These are phyloP conservation scores for Erysiphe pulchra DNA, from an alignment of 2,329 filamentous ascomycete species.

Conservation along the genomic window DNA sequence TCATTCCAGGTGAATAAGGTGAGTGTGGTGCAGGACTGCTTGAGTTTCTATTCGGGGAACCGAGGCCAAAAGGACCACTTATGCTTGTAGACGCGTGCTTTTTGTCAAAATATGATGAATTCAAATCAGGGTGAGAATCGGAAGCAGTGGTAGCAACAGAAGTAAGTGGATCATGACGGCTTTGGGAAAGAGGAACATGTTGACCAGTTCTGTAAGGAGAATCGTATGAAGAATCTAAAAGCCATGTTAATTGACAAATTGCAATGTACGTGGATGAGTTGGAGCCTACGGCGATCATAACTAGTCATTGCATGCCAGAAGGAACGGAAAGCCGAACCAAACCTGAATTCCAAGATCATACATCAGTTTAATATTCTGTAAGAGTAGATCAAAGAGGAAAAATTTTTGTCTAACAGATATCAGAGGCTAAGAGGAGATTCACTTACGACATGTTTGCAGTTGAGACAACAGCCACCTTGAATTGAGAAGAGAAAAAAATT, in stretches of 20 bases:
- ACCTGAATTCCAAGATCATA: slow-evolving; percentile 13
- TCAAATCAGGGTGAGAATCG: slow-evolving; percentile 69
- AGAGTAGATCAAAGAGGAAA: too few relatives aligned
- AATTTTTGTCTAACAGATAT: too few relatives aligned
- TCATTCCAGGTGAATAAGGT: slow-evolving; percentile 75
- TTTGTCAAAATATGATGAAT: slow-evolving; percentile 56
- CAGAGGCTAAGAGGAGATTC: neutral
- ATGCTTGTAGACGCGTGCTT: slow-evolving; percentile 24
- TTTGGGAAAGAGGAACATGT: slow-evolving; percentile 70
- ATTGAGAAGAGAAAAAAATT: neutral
- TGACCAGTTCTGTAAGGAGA: slow-evolving; percentile 78
- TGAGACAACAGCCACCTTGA: neutral
- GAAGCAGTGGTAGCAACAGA: slow-evolving; percentile 65
- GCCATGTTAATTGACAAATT: slow-evolving; percentile 12
- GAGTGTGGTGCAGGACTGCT: slow-evolving; percentile 33
- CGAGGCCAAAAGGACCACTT: slow-evolving; percentile 25
- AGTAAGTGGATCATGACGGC: slow-evolving; percentile 57
- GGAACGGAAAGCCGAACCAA: slow-evolving; percentile 52
- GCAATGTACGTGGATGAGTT: neutral
- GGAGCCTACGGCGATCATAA: slow-evolving; percentile 35
- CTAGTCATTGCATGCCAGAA: slow-evolving; percentile 81
- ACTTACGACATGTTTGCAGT: neutral
- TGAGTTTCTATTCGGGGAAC: slow-evolving; percentile 8
- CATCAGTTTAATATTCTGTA: neutral
- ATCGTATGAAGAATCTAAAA: slow-evolving; percentile 67